A percentile compares a stretch with the other conserved stretches of the same genome.
Conservation (phyloP, 176 grass and related monocot species). For the Cocos nucifera region DNA sequence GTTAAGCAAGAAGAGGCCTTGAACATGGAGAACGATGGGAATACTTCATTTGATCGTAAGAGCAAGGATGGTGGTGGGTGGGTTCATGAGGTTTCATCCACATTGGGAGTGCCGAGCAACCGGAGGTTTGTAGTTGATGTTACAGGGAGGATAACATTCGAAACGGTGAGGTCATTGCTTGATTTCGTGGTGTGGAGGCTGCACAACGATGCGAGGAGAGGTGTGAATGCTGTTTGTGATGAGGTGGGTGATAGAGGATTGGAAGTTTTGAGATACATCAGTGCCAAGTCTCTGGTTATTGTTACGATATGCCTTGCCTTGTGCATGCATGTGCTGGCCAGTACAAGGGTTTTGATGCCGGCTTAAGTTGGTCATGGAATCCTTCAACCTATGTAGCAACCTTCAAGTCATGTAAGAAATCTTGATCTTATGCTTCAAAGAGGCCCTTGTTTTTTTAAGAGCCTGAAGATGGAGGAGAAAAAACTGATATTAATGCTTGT, state of each 20-base stretch:
- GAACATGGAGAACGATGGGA: not conserved
- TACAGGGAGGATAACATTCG: slow-evolving; percentile 85
- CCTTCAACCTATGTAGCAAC: not conserved
- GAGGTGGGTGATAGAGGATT: slow-evolving; percentile 30
- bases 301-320: slow-evolving; percentile 59
- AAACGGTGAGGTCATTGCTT: slow-evolving; percentile 80
- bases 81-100: slow-evolving; percentile 59
- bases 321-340: slow-evolving; percentile 65
- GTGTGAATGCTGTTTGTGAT: slow-evolving; percentile 1
- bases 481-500: too few relatives aligned
- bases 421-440: not conserved
- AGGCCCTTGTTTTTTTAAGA: too few relatives aligned
- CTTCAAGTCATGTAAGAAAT: not conserved
- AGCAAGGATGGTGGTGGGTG: slow-evolving; percentile 29
- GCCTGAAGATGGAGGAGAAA: too few relatives aligned
- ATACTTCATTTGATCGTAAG: slow-evolving; percentile 2
- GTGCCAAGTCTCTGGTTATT: slow-evolving; percentile 62
- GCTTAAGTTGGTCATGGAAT: slow-evolving; percentile 16
- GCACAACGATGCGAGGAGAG: slow-evolving; percentile 36
- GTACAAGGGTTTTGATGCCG: slow-evolving; percentile 38
- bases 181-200: slow-evolving; percentile 87
- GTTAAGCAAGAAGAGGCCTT: slow-evolving; percentile 7
- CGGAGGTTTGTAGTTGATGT: slow-evolving; percentile 84
- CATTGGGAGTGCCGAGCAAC: slow-evolving; percentile 60
- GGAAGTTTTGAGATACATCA: slow-evolving; percentile 52